Percentiles rank a stretch among this genome's conserved stretches.
Evolutionary conservation across 2,329 filamentous ascomycete species (phyloP).

Genomic region (Aspergillus puulaauensis): DNA sequence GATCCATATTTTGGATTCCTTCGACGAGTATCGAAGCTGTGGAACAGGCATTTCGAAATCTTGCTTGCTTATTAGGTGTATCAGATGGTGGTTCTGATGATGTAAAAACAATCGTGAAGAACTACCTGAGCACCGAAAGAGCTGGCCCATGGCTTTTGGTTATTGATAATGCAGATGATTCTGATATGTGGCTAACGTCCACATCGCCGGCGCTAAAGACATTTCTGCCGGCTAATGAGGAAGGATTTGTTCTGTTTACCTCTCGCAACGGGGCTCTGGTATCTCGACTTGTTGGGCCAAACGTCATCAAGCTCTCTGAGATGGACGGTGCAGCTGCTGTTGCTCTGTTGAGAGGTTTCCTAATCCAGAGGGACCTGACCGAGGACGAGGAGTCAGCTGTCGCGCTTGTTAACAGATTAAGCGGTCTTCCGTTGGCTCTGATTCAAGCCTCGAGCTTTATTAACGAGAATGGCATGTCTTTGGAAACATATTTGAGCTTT

Average conservation of each 20-base stretch:
- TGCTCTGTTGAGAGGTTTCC: neutral
- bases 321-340: neutral
- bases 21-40: constrained; percentile 19
- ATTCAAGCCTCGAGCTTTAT: neutral
- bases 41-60: constrained; percentile 14
- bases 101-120: neutral
- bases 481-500: constrained; percentile 2
- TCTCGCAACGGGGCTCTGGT: neutral
- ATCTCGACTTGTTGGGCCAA: too few species aligned
- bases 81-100: too few species aligned
- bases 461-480: constrained; percentile 4
- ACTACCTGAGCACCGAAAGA: neutral
- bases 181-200: neutral
- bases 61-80: constrained; percentile 7
- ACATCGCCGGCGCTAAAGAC: neutral
- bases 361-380: neutral
- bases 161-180: neutral
- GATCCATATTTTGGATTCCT: constrained; percentile 29
- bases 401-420: neutral
- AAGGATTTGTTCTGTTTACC: neutral
- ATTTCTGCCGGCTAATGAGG: rapidly evolving
- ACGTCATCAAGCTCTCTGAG: neutral
- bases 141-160: neutral
- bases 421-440: neutral
- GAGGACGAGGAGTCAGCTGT: neutral